Evolutionary conservation across 306 rosid species (phyloP).

Genomic region (Datisca glomerata): DNA sequence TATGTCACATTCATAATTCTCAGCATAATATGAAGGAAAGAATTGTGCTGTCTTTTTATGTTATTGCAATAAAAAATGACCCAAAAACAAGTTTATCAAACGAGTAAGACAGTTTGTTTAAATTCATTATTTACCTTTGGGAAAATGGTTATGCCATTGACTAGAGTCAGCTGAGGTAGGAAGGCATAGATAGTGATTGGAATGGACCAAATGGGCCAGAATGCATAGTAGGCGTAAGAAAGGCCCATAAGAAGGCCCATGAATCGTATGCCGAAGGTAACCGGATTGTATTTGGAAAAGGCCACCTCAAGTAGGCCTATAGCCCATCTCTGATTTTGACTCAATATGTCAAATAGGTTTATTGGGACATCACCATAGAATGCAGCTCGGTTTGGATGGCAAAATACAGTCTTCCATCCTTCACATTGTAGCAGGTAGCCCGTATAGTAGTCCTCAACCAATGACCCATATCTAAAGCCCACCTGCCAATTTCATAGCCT

Average conservation of each 20-base stretch:
- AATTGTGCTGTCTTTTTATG: too few species aligned
- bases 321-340: constrained; percentile 21
- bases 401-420: constrained; percentile 25
- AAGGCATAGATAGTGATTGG: constrained; percentile 19
- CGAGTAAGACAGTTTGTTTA: too few species aligned
- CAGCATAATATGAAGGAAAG: too few species aligned
- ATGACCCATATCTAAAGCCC: constrained; percentile 23
- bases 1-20: constrained; percentile 1
- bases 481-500: constrained; percentile 4
- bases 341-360: constrained; percentile 11
- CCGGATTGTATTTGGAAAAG: constrained; percentile 15
- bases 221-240: constrained; percentile 11
- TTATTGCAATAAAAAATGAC: too few species aligned
- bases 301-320: constrained; percentile 19
- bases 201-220: constrained; percentile 17
- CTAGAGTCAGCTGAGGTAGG: constrained; percentile 23
- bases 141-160: constrained; percentile 23
- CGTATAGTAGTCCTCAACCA: constrained; percentile 21
- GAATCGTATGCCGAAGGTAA: constrained; percentile 7
- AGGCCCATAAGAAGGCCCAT: constrained; percentile 24
- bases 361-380: constrained; percentile 23
- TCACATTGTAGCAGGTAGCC: constrained; percentile 14
- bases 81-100: too few species aligned
- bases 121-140: constrained; percentile 21
- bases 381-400: constrained; percentile 23